Percentiles rank a stretch among this genome's conserved stretches.
Conservation (phyloP, 2,329 filamentous ascomycete species). For the Bisporella sp. region DNA sequence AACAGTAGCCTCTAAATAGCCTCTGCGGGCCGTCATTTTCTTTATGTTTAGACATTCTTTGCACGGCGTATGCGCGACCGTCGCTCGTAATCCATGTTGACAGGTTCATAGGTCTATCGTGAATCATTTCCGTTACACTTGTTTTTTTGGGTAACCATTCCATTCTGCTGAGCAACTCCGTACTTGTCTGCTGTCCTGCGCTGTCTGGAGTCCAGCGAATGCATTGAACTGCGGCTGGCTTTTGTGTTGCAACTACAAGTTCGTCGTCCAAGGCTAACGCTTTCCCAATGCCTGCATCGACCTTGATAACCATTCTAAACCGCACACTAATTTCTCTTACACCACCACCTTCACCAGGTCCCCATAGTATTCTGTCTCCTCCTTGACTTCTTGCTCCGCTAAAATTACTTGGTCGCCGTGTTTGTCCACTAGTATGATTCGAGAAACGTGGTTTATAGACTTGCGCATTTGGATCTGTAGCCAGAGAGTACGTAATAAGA, state of each 20-base stretch:
- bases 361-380: constrained; percentile 60
- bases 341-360: constrained; percentile 74
- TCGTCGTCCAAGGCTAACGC: constrained; percentile 89
- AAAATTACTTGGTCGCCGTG: constrained; percentile 53
- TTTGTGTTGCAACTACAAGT: constrained; percentile 82
- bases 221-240: constrained; percentile 91
- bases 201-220: constrained; percentile 90
- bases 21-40: constrained; percentile 41
- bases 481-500: constrained; percentile 89
- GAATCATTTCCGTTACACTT: constrained; percentile 75
- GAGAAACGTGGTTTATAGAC: constrained; percentile 81
- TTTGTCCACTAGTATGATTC: constrained; percentile 56
- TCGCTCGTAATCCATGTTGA: constrained; percentile 88
- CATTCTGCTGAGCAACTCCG: constrained; percentile 84
- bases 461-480: constrained; percentile 71
- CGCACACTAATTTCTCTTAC: constrained; percentile 82
- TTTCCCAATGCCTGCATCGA: constrained; percentile 88
- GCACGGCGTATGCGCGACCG: constrained; percentile 84
- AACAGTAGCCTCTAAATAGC: constrained; percentile 85
- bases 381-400: constrained; percentile 38
- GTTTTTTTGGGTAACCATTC: constrained; percentile 74
- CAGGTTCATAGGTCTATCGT: constrained; percentile 94
- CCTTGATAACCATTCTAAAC: constrained; percentile 96
- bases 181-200: constrained; percentile 76
- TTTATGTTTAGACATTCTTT: constrained; percentile 49